Conservation (phyloP, 2,329 filamentous ascomycete species). For the Exophiala sideris region DNA sequence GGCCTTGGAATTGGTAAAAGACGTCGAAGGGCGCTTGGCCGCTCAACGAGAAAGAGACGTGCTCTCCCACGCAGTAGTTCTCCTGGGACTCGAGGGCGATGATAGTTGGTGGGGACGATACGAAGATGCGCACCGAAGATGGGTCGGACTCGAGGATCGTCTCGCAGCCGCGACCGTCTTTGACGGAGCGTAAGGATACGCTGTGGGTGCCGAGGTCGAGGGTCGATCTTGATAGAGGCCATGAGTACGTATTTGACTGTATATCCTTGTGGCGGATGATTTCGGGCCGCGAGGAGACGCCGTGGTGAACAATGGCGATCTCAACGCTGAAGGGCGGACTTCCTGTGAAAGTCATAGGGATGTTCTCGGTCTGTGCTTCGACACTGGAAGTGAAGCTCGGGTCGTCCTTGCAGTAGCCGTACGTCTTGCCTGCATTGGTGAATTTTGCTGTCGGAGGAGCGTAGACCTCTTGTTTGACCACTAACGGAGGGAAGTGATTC, state of each 20-base stretch:
- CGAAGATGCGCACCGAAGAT: conserved; percentile 81
- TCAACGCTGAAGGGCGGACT: conserved; percentile 85
- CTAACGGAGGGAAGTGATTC: conserved; percentile 62
- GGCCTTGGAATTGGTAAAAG: conserved; percentile 82
- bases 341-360: conserved; percentile 81
- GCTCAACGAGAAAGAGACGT: conserved; percentile 85
- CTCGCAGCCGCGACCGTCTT: conserved; percentile 82
- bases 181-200: conserved; percentile 83
- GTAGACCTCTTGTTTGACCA: conserved; percentile 79
- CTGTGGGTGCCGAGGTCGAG: conserved; percentile 86
- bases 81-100: conserved; percentile 77
- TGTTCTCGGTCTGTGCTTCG: conserved; percentile 75
- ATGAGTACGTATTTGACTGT: conserved; percentile 66
- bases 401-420: conserved; percentile 83
- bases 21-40: conserved; percentile 91
- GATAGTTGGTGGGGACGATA: conserved; percentile 90
- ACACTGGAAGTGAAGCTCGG: conserved; percentile 17
- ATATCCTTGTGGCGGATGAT: conserved; percentile 79
- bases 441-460: conserved; percentile 79
- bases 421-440: conserved; percentile 80
- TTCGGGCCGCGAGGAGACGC: conserved; percentile 68
- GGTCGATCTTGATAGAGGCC: conserved; percentile 79
- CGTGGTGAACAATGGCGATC: conserved; percentile 88
- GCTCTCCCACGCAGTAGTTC: conserved; percentile 94
- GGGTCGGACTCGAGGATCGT: conserved; percentile 68